Conservation (phyloP, 1,284 basidiomycete genomes). For the Microbotryomycetes sp. region DNA sequence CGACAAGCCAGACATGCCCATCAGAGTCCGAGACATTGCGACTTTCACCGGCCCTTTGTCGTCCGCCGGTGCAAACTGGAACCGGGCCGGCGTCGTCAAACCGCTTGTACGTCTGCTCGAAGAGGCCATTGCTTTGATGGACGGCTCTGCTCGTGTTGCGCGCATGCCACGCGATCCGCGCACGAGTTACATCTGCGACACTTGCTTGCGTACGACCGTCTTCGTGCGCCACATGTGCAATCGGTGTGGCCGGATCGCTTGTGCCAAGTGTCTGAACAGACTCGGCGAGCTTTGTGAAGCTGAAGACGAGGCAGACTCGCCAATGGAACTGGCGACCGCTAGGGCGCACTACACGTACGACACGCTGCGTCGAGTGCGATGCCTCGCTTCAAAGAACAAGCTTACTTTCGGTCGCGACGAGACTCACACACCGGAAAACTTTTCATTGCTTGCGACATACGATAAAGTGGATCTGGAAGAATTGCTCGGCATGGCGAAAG, state of each 20-base stretch:
- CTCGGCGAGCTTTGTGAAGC: not conserved
- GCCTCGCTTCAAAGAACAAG: not conserved
- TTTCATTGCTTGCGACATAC: not conserved
- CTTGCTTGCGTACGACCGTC: slow-evolving; percentile 12
- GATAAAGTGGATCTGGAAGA: not conserved
- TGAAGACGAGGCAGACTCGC: not conserved
- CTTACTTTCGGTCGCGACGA: not conserved
- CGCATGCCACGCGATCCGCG: not conserved
- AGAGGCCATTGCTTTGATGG: not conserved
- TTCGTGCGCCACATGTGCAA: not conserved
- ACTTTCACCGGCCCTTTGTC: not conserved
- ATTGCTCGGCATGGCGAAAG: not conserved
- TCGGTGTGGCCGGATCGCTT: not conserved
- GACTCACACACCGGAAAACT: not conserved
- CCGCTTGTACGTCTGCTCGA: not conserved
- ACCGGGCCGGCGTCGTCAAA: not conserved
- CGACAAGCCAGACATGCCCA: not conserved
- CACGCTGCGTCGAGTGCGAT: not conserved
- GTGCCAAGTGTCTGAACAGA: not conserved
- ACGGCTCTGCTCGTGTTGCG: not conserved
- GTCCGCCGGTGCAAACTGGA: not conserved
- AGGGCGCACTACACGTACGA: not conserved
- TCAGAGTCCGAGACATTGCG: not conserved
- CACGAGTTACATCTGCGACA: slow-evolving; percentile 14
- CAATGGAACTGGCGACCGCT: not conserved